Conservation (phyloP, 2,329 filamentous ascomycete species). For the Acrocalymma vagum region DNA sequence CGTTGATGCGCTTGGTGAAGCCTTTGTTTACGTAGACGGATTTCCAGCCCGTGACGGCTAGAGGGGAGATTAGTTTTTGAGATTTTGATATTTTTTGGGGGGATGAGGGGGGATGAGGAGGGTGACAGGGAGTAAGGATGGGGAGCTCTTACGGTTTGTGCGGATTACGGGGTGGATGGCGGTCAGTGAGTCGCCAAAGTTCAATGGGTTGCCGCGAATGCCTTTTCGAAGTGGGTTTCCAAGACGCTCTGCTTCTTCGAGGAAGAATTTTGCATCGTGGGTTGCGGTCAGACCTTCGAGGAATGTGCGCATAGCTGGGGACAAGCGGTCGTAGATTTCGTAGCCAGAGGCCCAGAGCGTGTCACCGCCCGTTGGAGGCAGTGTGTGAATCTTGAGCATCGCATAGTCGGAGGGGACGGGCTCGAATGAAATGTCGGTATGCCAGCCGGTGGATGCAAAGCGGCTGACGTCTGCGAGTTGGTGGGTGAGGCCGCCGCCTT, state of each 20-base stretch:
- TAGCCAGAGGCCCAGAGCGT: constrained; percentile 50
- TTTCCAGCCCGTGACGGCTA: constrained; percentile 69
- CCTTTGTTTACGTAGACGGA: constrained; percentile 44
- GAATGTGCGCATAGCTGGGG: constrained; percentile 57
- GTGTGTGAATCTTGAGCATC: constrained; percentile 41
- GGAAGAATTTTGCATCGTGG: constrained; percentile 46
- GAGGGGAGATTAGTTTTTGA: background rate
- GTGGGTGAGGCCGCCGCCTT: constrained; percentile 36
- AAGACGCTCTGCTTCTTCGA: constrained; percentile 34
- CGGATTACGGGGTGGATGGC: constrained; percentile 66
- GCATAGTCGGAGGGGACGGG: constrained; percentile 52
- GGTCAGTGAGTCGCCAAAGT: constrained; percentile 60
- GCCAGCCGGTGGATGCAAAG: constrained; percentile 61
- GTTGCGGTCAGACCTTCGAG: constrained; percentile 58
- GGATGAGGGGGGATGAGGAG: constrained; percentile 3
- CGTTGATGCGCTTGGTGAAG: constrained; percentile 54
- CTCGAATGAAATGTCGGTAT: constrained; percentile 56
- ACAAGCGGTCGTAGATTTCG: constrained; percentile 61
- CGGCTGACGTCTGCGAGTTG: constrained; percentile 54
- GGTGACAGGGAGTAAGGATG: fast-evolving
- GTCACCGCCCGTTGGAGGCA: constrained; percentile 45
- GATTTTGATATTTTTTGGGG: too few species aligned
- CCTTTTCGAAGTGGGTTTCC: constrained; percentile 38
- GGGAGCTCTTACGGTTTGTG: constrained; percentile 62
- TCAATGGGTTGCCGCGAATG: constrained; percentile 60